Conservation (phyloP, 2,329 filamentous ascomycete genomes). For the Penicillium psychrosexuale region DNA sequence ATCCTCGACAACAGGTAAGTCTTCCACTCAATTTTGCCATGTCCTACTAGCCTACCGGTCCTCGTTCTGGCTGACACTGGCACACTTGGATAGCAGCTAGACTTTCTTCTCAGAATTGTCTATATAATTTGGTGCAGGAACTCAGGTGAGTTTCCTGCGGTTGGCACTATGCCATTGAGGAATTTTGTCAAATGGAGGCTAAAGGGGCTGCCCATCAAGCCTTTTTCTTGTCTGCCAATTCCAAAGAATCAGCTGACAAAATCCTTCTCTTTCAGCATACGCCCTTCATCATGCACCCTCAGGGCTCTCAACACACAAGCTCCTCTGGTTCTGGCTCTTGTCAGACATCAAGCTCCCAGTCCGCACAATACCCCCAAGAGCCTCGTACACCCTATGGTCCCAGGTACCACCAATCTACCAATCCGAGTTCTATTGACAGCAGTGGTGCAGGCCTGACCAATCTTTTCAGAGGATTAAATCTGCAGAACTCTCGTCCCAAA, state of each 20-base stretch:
- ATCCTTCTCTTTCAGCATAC: neutral
- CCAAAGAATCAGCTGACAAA: neutral
- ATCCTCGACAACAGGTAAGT: neutral
- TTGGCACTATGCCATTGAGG: neutral
- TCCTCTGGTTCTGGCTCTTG: slow-evolving; percentile 27
- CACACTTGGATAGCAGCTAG: neutral
- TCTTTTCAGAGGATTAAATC: slow-evolving; percentile 26
- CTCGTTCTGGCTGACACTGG: neutral
- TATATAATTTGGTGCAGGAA: slow-evolving; percentile 5
- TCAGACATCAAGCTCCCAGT: slow-evolving; percentile 21
- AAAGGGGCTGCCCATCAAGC: neutral
- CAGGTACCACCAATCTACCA: slow-evolving; percentile 20
- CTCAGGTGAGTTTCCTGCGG: slow-evolving; percentile 3
- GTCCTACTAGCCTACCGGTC: neutral
- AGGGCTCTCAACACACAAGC: slow-evolving; percentile 23
- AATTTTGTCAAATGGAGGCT: neutral
- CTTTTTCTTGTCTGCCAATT: neutral
- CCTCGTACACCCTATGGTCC: slow-evolving; percentile 24
- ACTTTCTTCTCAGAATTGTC: neutral
- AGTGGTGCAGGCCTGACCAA: slow-evolving; percentile 21
- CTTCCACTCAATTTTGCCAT: neutral
- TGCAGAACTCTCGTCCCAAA: slow-evolving; percentile 32
- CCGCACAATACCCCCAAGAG: slow-evolving; percentile 26
- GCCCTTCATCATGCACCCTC: slow-evolving; percentile 23
- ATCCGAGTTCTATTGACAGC: slow-evolving; percentile 18